Conservation (phyloP, 352 stramenopile species). For the Pythium pyrilobum region DNA sequence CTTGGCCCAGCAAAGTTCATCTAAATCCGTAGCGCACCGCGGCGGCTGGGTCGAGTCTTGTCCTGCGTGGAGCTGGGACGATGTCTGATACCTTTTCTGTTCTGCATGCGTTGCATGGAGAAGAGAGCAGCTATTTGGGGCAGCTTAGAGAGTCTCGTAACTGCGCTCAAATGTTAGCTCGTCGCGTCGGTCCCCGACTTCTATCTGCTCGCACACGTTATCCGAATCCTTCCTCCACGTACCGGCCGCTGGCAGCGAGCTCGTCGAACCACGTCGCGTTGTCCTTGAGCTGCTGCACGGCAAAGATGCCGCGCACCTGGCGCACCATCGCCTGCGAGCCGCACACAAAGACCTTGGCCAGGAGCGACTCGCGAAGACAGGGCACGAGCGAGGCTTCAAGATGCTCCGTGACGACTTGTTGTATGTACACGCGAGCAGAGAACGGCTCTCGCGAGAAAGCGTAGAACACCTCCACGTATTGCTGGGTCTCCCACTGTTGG, state of each 20-base stretch:
- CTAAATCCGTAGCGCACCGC: too few species aligned
- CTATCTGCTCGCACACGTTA: too few species aligned
- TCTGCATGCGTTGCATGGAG: too few species aligned
- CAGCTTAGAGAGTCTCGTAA: too few species aligned
- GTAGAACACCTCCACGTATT: constrained; percentile 20
- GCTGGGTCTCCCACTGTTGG: constrained; percentile 21
- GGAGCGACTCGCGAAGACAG: constrained; percentile 4
- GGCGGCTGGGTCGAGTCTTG: too few species aligned
- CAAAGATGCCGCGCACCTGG: constrained; percentile 19
- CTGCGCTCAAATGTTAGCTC: too few species aligned
- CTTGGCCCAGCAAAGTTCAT: too few species aligned
- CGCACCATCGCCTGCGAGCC: constrained; percentile 19
- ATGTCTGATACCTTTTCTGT: too few species aligned
- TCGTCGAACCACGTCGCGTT: constrained; percentile 14
- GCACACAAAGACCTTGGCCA: constrained; percentile 27
- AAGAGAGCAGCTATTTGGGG: too few species aligned
- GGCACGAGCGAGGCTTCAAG: constrained; percentile 16
- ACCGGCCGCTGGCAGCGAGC: constrained; percentile 9
- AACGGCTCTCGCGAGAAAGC: constrained; percentile 20
- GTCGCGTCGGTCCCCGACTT: too few species aligned
- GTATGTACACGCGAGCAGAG: too few species aligned
- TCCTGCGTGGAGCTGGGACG: too few species aligned
- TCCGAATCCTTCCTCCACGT: constrained; percentile 12
- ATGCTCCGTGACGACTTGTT: constrained; percentile 25
- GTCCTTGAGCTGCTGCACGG: constrained; percentile 16